phyloP scores from a whole-genome alignment of 768 basidiomycete species.

The Tylopilus plumbeoviolaceoides region DNA sequence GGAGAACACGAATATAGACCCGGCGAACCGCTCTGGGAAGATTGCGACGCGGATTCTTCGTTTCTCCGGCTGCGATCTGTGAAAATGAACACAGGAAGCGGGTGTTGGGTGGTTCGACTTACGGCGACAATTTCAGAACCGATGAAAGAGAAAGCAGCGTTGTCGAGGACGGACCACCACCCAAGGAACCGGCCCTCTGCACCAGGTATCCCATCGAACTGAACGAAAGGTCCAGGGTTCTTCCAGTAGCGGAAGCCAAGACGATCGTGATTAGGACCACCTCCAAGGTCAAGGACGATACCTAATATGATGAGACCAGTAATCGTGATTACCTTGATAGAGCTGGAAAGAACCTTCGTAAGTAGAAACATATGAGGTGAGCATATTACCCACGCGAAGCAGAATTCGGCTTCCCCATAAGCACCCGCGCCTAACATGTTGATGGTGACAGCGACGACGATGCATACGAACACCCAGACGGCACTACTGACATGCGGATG shows the following conservation, averaged over 20 bases:
- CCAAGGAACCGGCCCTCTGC: conserved; percentile 73
- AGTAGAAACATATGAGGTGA: not conserved
- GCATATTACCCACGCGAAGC: conserved; percentile 55
- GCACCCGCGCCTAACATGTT: conserved; percentile 73
- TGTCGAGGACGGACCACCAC: conserved; percentile 60
- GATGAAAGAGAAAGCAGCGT: conserved; percentile 91
- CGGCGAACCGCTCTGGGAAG: conserved; percentile 54
- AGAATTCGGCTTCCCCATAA: conserved; percentile 84
- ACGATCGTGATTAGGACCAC: conserved; percentile 78
- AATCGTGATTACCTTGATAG: conserved; percentile 59
- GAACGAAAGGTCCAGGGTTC: conserved; percentile 83
- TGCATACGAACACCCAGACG: conserved; percentile 74
- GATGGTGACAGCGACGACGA: conserved; percentile 72
- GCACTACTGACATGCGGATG: conserved; percentile 53
- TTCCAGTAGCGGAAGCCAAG: conserved; percentile 67
- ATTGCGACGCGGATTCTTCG: conserved; percentile 78
- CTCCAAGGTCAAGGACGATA: conserved; percentile 79
- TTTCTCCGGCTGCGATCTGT: conserved; percentile 85
- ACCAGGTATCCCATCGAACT: conserved; percentile 61
- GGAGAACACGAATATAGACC: conserved; percentile 72
- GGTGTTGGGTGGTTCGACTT: conserved; percentile 23
- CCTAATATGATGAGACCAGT: conserved; percentile 52
- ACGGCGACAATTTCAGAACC: conserved; percentile 94
- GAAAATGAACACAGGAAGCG: conserved; percentile 2
- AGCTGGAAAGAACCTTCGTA: conserved; percentile 22